Conservation (phyloP, 176 grass and related monocot genomes). For the Oryza rufipogon region DNA sequence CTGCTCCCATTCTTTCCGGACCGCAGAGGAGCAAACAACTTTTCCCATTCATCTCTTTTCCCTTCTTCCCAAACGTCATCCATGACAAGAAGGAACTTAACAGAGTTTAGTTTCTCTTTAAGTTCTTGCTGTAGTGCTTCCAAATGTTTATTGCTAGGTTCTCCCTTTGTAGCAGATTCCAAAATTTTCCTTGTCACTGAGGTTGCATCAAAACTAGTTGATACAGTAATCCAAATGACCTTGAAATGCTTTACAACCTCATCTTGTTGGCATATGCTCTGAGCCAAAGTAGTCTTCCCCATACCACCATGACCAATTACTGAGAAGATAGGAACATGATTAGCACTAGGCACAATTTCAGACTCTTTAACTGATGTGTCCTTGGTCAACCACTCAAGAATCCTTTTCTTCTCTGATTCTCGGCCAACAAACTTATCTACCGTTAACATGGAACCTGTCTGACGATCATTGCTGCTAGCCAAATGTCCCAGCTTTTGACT, state of each 20-base stretch:
- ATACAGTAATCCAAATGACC: slow-evolving; percentile 35
- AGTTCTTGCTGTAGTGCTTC: slow-evolving; percentile 34
- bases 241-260: neutral
- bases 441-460: no score
- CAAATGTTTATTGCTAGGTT: neutral
- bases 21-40: slow-evolving; percentile 49
- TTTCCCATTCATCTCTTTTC: slow-evolving; percentile 34
- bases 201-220: slow-evolving; percentile 30
- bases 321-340: slow-evolving; percentile 2
- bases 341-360: neutral
- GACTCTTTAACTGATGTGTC: neutral
- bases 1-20: slow-evolving; percentile 31
- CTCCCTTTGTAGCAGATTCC: neutral
- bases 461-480: no score
- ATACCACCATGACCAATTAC: slow-evolving; percentile 48
- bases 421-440: no score
- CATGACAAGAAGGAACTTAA: slow-evolving; percentile 42
- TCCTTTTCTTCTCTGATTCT: no score
- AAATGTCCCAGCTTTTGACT: no score
- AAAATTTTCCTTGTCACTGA: neutral
- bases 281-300: slow-evolving; percentile 63
- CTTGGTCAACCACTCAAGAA: no score
- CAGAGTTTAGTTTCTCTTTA: neutral
- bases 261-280: neutral
- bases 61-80: slow-evolving; percentile 61